Percentiles rank a stretch among this genome's conserved stretches.
These are phyloP conservation scores for Saccharomycopsis hybrid DNA, from an alignment of 1,139 yeast species.

Conservation along the genomic window DNA sequence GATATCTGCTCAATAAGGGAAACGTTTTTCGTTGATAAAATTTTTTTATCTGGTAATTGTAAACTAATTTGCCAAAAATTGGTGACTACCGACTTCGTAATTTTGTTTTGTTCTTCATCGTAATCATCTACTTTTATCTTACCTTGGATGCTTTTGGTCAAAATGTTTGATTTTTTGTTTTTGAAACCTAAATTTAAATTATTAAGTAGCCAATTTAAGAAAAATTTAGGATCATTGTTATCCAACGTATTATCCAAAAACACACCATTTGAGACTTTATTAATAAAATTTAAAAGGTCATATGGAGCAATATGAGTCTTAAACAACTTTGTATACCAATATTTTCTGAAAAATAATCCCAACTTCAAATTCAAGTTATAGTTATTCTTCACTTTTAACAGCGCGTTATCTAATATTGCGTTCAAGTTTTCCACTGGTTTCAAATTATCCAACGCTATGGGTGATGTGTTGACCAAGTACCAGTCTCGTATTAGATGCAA, in stretches of 20 bases:
- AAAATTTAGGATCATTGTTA: slow-evolving; percentile 44
- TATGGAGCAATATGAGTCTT: slow-evolving; percentile 62
- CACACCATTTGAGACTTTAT: slow-evolving; percentile 36
- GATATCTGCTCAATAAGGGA: slow-evolving; percentile 34
- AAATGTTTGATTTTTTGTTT: slow-evolving; percentile 25
- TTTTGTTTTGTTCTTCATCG: slow-evolving; percentile 27
- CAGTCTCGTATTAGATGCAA: slow-evolving; percentile 45
- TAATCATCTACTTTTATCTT: slow-evolving; percentile 33
- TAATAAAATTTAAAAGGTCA: slow-evolving; percentile 48
- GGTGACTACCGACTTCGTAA: slow-evolving; percentile 25
- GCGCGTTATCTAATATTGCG: no score
- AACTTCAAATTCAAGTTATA: slow-evolving; percentile 33
- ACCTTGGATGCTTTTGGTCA: slow-evolving; percentile 45
- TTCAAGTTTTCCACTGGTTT: slow-evolving; percentile 8
- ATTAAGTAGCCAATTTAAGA: slow-evolving; percentile 56
- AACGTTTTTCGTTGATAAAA: slow-evolving; percentile 47
- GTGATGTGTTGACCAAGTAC: slow-evolving; percentile 35
- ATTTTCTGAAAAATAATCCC: slow-evolving; percentile 44
- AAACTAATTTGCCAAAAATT: slow-evolving; percentile 59
- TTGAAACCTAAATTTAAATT: slow-evolving; percentile 37
- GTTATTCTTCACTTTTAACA: slow-evolving; percentile 9
- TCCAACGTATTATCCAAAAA: slow-evolving; percentile 27
- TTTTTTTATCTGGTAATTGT: slow-evolving; percentile 44
- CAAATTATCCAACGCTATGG: neutral
- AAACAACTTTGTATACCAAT: slow-evolving; percentile 60